Conservation (phyloP, 139 green algal genomes). For the Picochlorum sp. region DNA sequence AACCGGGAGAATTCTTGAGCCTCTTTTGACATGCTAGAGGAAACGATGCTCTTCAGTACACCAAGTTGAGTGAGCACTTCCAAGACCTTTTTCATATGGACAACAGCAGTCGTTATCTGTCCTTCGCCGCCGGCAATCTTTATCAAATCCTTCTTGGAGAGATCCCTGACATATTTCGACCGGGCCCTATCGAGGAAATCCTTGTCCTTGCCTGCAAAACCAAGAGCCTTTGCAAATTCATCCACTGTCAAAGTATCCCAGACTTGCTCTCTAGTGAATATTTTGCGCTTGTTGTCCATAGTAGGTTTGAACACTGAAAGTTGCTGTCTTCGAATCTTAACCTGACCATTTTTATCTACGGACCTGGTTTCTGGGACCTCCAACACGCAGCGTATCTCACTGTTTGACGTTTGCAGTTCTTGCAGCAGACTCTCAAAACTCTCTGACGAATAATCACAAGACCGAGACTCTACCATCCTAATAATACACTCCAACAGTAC, state of each 20-base stretch:
- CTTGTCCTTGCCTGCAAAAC: not conserved
- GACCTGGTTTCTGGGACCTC: no score
- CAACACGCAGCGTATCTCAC: no score
- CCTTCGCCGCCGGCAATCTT: no score
- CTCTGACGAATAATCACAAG: not conserved
- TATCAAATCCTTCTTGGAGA: not conserved
- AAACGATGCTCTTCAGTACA: slow-evolving; percentile 3
- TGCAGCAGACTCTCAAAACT: no score
- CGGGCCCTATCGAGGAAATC: not conserved
- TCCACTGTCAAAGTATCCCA: not conserved
- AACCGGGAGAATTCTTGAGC: not conserved
- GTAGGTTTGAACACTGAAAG: not conserved
- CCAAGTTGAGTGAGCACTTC: slow-evolving; percentile 16
- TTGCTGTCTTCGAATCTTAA: not conserved
- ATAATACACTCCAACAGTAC: not conserved
- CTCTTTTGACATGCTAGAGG: not conserved
- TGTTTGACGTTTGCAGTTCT: no score
- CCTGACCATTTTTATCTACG: not conserved
- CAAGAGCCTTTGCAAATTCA: slow-evolving; percentile 10
- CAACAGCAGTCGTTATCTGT: not conserved
- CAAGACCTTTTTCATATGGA: slow-evolving; percentile 9
- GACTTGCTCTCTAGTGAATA: not conserved
- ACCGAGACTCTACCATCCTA: not conserved
- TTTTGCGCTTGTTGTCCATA: not conserved
- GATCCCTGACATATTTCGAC: not conserved